These are phyloP conservation scores for Metschnikowia picachoensis DNA, from an alignment of 805 yeast species.

Conservation along the genomic window DNA sequence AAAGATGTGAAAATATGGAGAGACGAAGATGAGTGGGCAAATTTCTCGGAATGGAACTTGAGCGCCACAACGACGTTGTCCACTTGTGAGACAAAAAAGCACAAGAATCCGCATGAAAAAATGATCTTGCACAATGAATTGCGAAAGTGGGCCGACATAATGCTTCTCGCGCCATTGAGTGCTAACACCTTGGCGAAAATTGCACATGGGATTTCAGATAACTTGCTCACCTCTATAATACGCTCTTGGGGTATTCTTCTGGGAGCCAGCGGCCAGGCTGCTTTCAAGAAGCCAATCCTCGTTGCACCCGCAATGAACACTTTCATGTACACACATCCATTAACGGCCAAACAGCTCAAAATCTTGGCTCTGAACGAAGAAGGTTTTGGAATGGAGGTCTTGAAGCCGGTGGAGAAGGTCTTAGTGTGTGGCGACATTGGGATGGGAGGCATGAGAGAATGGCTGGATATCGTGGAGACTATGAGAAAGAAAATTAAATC, in stretches of 20 bases:
- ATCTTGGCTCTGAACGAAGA: constrained; percentile 32
- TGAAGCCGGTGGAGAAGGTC: constrained; percentile 45
- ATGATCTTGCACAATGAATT: constrained; percentile 42
- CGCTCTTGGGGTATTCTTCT: constrained; percentile 39
- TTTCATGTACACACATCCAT: constrained; percentile 45
- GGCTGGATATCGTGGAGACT: constrained; percentile 44
- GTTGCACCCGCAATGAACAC: constrained; percentile 50
- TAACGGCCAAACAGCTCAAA: constrained; percentile 38
- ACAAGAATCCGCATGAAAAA: constrained; percentile 21
- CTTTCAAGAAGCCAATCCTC: constrained; percentile 37
- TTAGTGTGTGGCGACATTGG: constrained; percentile 47
- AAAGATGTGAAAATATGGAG: constrained; percentile 84
- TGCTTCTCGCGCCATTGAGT: constrained; percentile 44
- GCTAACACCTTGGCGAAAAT: constrained; percentile 45
- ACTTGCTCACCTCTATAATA: constrained; percentile 39
- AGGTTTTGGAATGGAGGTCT: constrained; percentile 41
- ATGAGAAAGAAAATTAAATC: constrained; percentile 32
- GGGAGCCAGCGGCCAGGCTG: constrained; percentile 12
- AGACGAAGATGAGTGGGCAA: constrained; percentile 89
- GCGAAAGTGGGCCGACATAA: constrained; percentile 45
- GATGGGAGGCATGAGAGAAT: constrained; percentile 49
- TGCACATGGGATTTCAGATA: constrained; percentile 43
- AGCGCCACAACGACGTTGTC: constrained; percentile 20
- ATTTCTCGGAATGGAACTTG: constrained; percentile 27
- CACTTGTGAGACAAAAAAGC: constrained; percentile 15